phyloP scores from a whole-genome alignment of 2,329 filamentous ascomycete species.

The Colletotrichum tropicale region DNA sequence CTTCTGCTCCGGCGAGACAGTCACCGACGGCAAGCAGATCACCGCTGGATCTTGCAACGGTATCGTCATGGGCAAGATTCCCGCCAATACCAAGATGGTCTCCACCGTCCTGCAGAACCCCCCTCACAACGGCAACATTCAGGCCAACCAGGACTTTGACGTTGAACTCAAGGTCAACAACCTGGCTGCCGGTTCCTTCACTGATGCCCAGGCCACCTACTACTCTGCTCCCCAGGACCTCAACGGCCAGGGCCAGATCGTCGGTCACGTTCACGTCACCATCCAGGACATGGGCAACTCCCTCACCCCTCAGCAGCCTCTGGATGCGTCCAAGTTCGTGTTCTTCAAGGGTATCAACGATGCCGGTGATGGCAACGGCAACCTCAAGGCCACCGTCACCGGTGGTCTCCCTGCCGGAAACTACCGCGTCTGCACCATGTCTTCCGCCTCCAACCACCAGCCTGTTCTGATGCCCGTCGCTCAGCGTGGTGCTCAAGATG shows the following conservation, averaged over 20 bases:
- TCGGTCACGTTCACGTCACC: conserved; percentile 65
- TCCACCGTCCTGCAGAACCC: conserved; percentile 60
- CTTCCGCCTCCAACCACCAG: conserved; percentile 68
- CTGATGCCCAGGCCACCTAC: conserved; percentile 64
- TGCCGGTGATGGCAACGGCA: conserved; percentile 58
- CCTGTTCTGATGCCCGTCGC: conserved; percentile 70
- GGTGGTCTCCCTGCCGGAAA: conserved; percentile 65
- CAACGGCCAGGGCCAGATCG: conserved; percentile 50
- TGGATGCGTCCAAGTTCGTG: conserved; percentile 58
- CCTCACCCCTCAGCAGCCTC: conserved; percentile 54
- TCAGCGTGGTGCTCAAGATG: conserved; percentile 70
- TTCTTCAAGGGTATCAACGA: conserved; percentile 75
- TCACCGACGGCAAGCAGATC: conserved; percentile 67
- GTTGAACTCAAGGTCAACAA: conserved; percentile 58
- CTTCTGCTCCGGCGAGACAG: conserved; percentile 57
- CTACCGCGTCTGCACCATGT: conserved; percentile 71
- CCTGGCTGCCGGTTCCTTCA: conserved; percentile 63
- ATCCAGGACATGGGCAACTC: conserved; percentile 59
- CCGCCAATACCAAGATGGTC: conserved; percentile 59
- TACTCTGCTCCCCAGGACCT: conserved; percentile 64
- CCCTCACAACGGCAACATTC: conserved; percentile 52
- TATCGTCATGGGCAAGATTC: conserved; percentile 66
- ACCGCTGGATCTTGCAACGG: conserved; percentile 67
- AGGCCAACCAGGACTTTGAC: conserved; percentile 53
- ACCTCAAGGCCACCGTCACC: conserved; percentile 56